Evolutionary conservation across 352 stramenopile species (phyloP).

Genomic region (Heterotrichella gracilis): DNA sequence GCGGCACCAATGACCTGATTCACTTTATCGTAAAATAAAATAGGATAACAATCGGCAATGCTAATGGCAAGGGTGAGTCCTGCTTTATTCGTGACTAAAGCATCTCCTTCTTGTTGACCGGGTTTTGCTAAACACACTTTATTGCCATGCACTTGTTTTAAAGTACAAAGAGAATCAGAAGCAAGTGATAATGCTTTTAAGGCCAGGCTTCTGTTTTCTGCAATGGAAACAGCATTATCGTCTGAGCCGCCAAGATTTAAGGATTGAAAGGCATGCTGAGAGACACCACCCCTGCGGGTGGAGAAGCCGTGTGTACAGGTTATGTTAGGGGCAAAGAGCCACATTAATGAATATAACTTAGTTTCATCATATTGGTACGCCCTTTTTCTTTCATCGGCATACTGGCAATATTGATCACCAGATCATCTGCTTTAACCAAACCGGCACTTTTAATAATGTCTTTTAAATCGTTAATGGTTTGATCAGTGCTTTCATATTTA

Average conservation of each 20-base stretch:
- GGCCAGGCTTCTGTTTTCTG: background rate
- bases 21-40: slow-evolving; percentile 6
- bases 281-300: background rate
- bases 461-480: slow-evolving; percentile 6
- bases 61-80: background rate
- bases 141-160: background rate
- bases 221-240: background rate
- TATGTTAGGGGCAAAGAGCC: background rate
- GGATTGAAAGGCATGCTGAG: background rate
- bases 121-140: background rate
- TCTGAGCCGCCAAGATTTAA: background rate
- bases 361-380: slow-evolving; percentile 6
- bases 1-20: background rate
- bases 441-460: background rate
- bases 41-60: background rate
- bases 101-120: background rate
- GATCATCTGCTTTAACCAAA: background rate
- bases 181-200: background rate
- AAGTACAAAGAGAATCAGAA: background rate
- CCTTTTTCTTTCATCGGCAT: slow-evolving; percentile 4
- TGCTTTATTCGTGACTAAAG: background rate
- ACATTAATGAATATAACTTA: slow-evolving; percentile 7
- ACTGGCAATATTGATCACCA: background rate
- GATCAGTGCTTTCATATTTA: slow-evolving; percentile 6
- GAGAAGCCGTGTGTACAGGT: background rate